A percentile compares a stretch with the other conserved stretches of the same genome.
These are phyloP conservation scores for Globisporangium perplexum DNA, from an alignment of 352 stramenopile genomes.

Conservation along the genomic window DNA sequence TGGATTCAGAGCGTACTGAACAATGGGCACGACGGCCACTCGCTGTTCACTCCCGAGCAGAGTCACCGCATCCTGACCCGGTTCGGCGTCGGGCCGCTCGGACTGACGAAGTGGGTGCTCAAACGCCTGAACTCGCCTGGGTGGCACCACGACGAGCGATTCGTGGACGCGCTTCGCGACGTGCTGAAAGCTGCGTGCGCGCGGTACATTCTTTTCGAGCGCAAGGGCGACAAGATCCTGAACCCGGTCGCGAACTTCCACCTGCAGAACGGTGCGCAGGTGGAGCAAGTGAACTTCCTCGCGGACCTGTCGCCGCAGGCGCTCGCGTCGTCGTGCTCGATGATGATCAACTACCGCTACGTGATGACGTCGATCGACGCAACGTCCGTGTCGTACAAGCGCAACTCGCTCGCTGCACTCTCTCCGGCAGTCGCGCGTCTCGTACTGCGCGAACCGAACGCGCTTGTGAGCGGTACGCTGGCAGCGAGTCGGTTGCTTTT, in stretches of 20 bases:
- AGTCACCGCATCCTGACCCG: slow-evolving; percentile 42
- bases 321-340: slow-evolving; percentile 39
- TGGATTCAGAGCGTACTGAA: slow-evolving; percentile 59
- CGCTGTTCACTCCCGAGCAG: slow-evolving; percentile 49
- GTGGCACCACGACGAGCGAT: slow-evolving; percentile 45
- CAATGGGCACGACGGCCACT: slow-evolving; percentile 15
- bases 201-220: slow-evolving; percentile 77
- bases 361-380: slow-evolving; percentile 75
- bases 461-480: slow-evolving; percentile 58
- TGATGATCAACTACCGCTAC: slow-evolving; percentile 90
- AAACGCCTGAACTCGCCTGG: slow-evolving; percentile 38
- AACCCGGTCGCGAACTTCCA: slow-evolving; percentile 85
- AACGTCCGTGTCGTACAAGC: slow-evolving; percentile 79
- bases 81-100: slow-evolving; percentile 50
- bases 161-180: slow-evolving; percentile 41
- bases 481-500: not conserved
- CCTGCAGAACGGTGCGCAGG: slow-evolving; percentile 78
- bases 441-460: slow-evolving; percentile 40
- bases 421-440: slow-evolving; percentile 51
- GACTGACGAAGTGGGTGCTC: slow-evolving; percentile 65
- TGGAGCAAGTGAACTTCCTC: slow-evolving; percentile 83
- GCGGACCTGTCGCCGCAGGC: slow-evolving; percentile 51
- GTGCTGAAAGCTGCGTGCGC: slow-evolving; percentile 56
- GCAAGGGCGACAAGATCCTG: slow-evolving; percentile 71
- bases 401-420: slow-evolving; percentile 54